Evolutionary conservation across 306 rosid species (phyloP).

Genomic region (cucumber (Cucumis sativus)): Cucumber_9930_V3 NC_026657.2:33522501-33523000

Average conservation of each 20-base stretch:
- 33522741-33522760: slow-evolving; percentile 23
- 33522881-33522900: not conserved
- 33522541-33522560: not conserved
- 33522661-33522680: slow-evolving; percentile 21
- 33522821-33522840: slow-evolving; percentile 31
- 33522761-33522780: slow-evolving; percentile 1
- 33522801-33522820: slow-evolving; percentile 31
- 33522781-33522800: slow-evolving; percentile 32
- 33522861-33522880: not conserved
- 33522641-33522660: slow-evolving; percentile 14
- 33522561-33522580: slow-evolving; percentile 26
- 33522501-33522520: not conserved
- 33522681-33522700: slow-evolving; percentile 21
- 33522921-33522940: slow-evolving; percentile 6
- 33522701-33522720: slow-evolving; percentile 25
- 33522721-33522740: slow-evolving; percentile 29
- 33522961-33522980: not conserved
- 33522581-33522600: slow-evolving; percentile 23
- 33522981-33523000: slow-evolving; percentile 34
- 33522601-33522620: slow-evolving; percentile 11
- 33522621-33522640: slow-evolving; percentile 22
- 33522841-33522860: not conserved
- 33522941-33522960: not conserved
- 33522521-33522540: not conserved
- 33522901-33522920: not conserved